These are phyloP conservation scores for Closterium sp. DNA, from an alignment of 139 green algal species.

Conservation along the genomic window DNA sequence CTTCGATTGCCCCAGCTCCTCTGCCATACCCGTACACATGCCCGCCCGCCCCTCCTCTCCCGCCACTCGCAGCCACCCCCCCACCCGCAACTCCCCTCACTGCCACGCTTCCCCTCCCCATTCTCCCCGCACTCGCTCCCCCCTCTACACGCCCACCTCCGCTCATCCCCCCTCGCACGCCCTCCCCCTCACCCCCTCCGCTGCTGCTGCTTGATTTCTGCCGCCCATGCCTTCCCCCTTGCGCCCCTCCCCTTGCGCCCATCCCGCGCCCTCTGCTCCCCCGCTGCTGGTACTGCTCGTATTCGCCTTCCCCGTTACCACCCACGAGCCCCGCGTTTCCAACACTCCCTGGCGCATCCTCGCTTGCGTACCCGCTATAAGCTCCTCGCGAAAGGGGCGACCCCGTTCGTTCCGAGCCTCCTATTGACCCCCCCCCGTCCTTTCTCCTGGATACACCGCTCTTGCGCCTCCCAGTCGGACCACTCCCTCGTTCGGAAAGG, in stretches of 20 bases:
- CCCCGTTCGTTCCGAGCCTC: neutral
- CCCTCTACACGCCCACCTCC: neutral
- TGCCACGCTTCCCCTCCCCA: neutral
- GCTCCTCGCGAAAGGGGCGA: neutral
- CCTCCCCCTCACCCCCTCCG: neutral
- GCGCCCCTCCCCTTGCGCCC: neutral
- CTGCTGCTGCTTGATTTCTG: neutral
- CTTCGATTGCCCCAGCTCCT: neutral
- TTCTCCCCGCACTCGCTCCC: neutral
- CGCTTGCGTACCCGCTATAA: neutral
- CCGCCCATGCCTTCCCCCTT: neutral
- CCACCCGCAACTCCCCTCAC: neutral
- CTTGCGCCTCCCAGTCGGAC: neutral
- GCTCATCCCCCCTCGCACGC: neutral
- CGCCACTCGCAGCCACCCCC: neutral
- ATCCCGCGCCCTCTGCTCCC: neutral
- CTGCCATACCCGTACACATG: neutral
- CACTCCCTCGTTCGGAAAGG: neutral
- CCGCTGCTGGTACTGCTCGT: neutral
- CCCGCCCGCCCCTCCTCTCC: neutral
- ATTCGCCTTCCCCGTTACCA: neutral
- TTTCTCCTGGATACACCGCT: neutral
- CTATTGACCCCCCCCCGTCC: neutral
- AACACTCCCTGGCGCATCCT: neutral
- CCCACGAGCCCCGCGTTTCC: neutral